phyloP scores from a whole-genome alignment of 495 filamentous ascomycete genomes.

The Penicillium lividum region DNA sequence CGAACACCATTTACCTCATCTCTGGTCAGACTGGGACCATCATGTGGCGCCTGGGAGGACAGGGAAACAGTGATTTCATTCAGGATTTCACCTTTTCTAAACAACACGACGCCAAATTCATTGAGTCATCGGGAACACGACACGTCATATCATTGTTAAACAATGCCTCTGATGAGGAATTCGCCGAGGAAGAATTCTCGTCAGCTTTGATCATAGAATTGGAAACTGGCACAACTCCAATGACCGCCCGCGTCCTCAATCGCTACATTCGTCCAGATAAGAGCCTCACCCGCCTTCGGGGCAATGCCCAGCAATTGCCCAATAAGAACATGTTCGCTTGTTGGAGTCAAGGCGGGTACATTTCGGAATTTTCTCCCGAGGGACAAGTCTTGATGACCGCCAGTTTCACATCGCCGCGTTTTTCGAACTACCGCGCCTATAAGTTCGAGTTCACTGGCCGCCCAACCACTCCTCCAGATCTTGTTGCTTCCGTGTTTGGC shows the following conservation, averaged over 20 bases:
- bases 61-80: slow-evolving; percentile 35
- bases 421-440: slow-evolving; percentile 36
- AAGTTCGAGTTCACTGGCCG: slow-evolving; percentile 37
- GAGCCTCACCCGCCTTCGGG: slow-evolving; percentile 53
- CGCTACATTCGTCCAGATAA: slow-evolving; percentile 45
- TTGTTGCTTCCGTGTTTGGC: slow-evolving; percentile 31
- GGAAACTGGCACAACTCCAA: slow-evolving; percentile 43
- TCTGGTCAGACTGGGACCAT: slow-evolving; percentile 56
- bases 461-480: slow-evolving; percentile 27
- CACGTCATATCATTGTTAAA: slow-evolving; percentile 53
- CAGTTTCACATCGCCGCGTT: slow-evolving; percentile 27
- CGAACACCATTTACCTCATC: slow-evolving; percentile 56
- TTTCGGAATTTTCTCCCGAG: slow-evolving; percentile 51
- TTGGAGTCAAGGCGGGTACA: slow-evolving; percentile 54
- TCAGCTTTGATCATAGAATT: slow-evolving; percentile 55
- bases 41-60: slow-evolving; percentile 58
- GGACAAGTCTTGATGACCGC: slow-evolving; percentile 48
- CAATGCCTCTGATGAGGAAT: slow-evolving; percentile 51
- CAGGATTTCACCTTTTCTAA: slow-evolving; percentile 56
- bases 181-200: slow-evolving; percentile 42
- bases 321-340: slow-evolving; percentile 56
- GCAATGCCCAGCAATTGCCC: slow-evolving; percentile 55
- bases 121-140: slow-evolving; percentile 42
- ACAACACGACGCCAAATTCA: slow-evolving; percentile 60
- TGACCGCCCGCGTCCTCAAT: slow-evolving; percentile 42